Evolutionary conservation across 208 protist species (phyloP), one percentile per base, ranked within the genome.

Genomic region (Trypanosoma congolense): DNA sequence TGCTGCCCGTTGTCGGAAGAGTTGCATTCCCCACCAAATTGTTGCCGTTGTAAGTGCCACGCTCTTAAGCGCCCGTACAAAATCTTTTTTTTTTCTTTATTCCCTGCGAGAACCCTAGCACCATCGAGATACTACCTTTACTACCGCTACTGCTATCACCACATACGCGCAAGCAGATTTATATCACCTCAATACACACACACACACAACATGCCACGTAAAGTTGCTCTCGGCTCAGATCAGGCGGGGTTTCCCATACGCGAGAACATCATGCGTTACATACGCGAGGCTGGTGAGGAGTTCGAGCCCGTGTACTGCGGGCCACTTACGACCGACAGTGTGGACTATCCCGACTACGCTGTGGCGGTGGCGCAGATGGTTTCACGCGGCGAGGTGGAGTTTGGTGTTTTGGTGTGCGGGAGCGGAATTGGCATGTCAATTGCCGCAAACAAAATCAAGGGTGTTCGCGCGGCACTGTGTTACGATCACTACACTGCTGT

Each of bases 361-460:
- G 41, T 44, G 8, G 48, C 57, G 16, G 82, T 91, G 6, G 80
- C 75, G 60, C 60, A 73, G 40, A 71, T 73, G 41, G 83, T 97
- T 9, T 47, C 75, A 35, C 64, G 56, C 33, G 73, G 76, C 2
- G 70, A 87, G 61, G 75, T 56, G 28, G 85, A 93, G 29, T 61
- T 52, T 10, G 92, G 89, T 6, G 76, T 98, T 40, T 75, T 97
- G 3, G 44, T 96, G 4, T 98, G 96, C 62, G 94, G 95, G 46
- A 96, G 83, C 24, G 96, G 96, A 33, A 97, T 98, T 49, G 96
- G 96, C 26, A 97, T 98, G 64, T 83, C 65, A 35, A 97, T 98
- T 43, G 93, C 96, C 8, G 92, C 93, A 4, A 98, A 98, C 75
- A 98, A 98, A 65, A 60, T 90, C 40, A 41, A 56, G 12, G 94